Base-by-base conservation (phyloP, 2,329 filamentous ascomycete genomes). In the Alternaria alternata region DNA sequence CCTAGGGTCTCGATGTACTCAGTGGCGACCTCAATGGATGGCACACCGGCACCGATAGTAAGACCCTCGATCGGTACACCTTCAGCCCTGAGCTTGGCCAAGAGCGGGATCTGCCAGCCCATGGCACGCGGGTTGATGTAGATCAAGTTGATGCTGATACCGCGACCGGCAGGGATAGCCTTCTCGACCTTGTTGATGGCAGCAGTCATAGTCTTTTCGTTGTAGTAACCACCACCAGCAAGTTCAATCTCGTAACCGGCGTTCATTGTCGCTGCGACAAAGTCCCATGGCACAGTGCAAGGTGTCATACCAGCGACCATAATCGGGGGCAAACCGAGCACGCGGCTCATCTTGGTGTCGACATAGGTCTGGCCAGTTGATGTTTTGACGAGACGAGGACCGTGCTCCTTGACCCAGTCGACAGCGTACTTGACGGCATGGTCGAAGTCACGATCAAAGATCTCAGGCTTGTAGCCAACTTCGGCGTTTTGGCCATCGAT, bases 371-470 rank as follows among this genome's bases (percentile, higher is more conserved):
- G 87, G 20, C 95, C 95, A 58, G 88, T 89, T 11, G 94, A 94
- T 14, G 92, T 97, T 81, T 92, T 95, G 71, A 96, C 89, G 43
- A 99, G 85, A 61, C 89, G 91, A n/a, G 96, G 95, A 9, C 94
- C 94, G 76, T 95, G 94, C 78, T 97, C 94, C 80, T 96, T 96
- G 59, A 99, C 93, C 96, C 96, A 99, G 80, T 99, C 93, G 30
- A 93, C 90, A 49, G 95, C 94, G 77, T 93, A 98, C 79, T 94
- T 95, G 74, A 99, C 91, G 5, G 95, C 94, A 73, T 97, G 89
- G 76, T 97, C 92, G 73, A 94, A 93, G 76, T 99, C 95, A 58
- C 95, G 91, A 77, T 99, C 94, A 72, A 99, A 99, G 52, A 99
- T 86, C 81, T 99, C 95, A 2, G 94, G 91, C 85, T 99, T 99